A percentile compares a stretch with the other conserved stretches of the same genome.
phyloP scores from a whole-genome alignment of 306 rosid genomes.

The Dryas alaskensis region DNA sequence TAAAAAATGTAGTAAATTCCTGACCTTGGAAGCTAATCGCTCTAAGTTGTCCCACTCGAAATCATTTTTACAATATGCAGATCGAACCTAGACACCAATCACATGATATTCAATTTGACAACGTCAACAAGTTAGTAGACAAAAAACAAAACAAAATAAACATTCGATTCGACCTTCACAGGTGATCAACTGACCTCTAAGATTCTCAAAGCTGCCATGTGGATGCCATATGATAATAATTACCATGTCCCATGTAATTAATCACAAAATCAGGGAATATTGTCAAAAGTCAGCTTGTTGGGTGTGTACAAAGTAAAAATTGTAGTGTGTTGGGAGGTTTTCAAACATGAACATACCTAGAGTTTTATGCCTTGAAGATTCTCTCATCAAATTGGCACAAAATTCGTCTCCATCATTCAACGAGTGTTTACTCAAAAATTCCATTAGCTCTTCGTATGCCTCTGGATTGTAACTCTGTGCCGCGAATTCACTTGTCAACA shows the following conservation, averaged over 20 bases:
- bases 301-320: neutral
- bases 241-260: neutral
- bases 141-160: neutral
- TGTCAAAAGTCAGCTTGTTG: conserved; percentile 20
- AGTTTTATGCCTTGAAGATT: conserved; percentile 76
- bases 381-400: conserved; percentile 80
- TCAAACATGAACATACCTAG: conserved; percentile 45
- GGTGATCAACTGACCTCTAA: conserved; percentile 60
- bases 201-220: conserved; percentile 73
- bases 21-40: conserved; percentile 65
- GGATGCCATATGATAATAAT: conserved; percentile 22
- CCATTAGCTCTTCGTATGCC: conserved; percentile 80
- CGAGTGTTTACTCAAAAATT: conserved; percentile 60
- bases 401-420: conserved; percentile 85
- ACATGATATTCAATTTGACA: conserved; percentile 6
- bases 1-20: neutral
- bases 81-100: conserved; percentile 58
- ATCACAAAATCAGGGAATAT: neutral
- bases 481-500: conserved; percentile 14
- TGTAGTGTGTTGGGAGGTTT: neutral
- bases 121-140: conserved; percentile 2
- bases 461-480: conserved; percentile 84
- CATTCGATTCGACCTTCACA: conserved; percentile 1
- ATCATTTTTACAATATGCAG: conserved; percentile 81
- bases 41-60: conserved; percentile 89